These are phyloP conservation scores for Saccharum officinarum DNA, from an alignment of 176 grass and related monocot species.

Conservation along the genomic window DNA sequence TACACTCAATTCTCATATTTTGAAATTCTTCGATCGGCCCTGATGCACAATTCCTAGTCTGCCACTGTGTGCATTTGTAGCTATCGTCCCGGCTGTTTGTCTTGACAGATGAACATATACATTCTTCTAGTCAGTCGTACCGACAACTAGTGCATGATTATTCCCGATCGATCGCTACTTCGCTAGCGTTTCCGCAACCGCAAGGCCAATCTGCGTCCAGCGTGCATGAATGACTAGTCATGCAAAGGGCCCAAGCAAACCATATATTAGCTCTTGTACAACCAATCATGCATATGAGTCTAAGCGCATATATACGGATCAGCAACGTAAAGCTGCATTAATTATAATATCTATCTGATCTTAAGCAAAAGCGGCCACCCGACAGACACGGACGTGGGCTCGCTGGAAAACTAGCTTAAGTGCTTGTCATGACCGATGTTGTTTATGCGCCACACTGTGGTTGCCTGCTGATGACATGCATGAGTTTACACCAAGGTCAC, in stretches of 20 bases:
- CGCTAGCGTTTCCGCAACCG: background rate
- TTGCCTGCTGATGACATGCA: background rate
- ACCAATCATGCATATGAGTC: conserved; percentile 23
- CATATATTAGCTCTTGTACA: background rate
- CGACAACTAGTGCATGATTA: conserved; percentile 4
- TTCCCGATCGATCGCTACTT: background rate
- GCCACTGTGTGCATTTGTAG: background rate
- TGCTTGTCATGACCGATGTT: conserved; percentile 40
- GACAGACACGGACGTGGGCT: conserved; percentile 40
- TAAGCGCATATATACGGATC: background rate
- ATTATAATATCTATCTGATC: background rate
- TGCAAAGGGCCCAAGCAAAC: background rate
- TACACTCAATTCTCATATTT: too few species aligned
- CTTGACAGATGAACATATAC: conserved; percentile 22
- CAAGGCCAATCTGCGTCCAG: background rate
- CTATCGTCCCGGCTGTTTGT: conserved; percentile 23
- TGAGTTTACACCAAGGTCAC: background rate
- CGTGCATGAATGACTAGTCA: background rate
- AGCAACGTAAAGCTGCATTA: background rate
- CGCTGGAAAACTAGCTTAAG: conserved; percentile 42
- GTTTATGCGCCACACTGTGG: background rate
- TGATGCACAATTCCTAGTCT: too few species aligned
- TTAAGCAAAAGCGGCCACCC: conserved; percentile 11
- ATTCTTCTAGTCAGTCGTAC: conserved; percentile 24
- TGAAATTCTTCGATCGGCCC: too few species aligned